Evolutionary conservation across 2,329 filamentous ascomycete genomes (phyloP).

Genomic region (Tolypocladium cylindrosporum): DNA sequence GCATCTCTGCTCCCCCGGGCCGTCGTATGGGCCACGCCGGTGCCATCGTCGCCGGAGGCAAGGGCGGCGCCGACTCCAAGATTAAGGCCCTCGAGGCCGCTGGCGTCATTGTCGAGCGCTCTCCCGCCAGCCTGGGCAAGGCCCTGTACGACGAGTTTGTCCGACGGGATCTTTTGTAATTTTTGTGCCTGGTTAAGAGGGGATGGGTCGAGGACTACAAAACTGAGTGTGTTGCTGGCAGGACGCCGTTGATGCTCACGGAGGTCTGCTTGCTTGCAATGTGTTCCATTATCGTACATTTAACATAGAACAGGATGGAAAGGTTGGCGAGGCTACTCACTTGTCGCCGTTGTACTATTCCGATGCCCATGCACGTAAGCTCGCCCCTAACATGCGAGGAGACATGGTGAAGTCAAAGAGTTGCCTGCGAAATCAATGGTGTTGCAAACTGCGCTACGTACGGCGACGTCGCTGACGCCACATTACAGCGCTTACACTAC

Average conservation of each 20-base stretch:
- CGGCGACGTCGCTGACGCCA: background rate
- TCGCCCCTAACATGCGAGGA: background rate
- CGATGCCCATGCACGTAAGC: background rate
- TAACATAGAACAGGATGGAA: conserved; percentile 19
- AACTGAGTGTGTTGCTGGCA: conserved; percentile 9
- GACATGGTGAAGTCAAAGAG: background rate
- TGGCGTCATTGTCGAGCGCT: conserved; percentile 93
- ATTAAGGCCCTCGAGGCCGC: conserved; percentile 88
- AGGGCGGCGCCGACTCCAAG: conserved; percentile 97
- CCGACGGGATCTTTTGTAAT: conserved; percentile 85
- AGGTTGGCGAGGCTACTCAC: background rate
- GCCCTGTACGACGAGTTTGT: conserved; percentile 92
- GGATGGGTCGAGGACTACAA: background rate
- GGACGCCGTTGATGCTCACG: conserved; percentile 10
- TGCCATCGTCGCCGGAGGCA: conserved; percentile 94
- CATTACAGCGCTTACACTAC: background rate
- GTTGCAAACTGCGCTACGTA: background rate
- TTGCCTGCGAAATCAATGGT: background rate
- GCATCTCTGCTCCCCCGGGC: conserved; percentile 93
- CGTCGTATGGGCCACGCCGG: conserved; percentile 98
- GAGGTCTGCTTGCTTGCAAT: conserved; percentile 12
- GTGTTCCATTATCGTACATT: conserved; percentile 19
- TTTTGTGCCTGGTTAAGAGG: background rate
- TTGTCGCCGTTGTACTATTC: background rate
- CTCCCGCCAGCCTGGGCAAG: conserved; percentile 85